Evolutionary conservation across 2,329 filamentous ascomycete species (phyloP).

Genomic region (Diaporthe capsici): DNA sequence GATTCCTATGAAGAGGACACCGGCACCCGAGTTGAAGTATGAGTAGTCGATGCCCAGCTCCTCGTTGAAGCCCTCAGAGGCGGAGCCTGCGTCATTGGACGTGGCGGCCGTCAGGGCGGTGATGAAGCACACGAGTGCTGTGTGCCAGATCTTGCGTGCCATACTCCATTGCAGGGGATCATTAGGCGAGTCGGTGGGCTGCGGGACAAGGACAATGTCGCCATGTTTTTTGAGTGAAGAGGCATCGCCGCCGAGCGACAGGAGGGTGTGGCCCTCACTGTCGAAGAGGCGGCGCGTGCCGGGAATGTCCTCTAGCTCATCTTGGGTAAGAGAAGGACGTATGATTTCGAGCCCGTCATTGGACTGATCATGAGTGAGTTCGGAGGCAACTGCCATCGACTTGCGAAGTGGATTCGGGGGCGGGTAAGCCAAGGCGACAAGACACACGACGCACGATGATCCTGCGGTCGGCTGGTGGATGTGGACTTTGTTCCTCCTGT

Average conservation of each 20-base stretch:
- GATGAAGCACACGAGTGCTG: constrained; percentile 65
- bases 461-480: neutral
- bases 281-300: constrained; percentile 42
- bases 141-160: constrained; percentile 64
- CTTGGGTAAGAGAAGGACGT: constrained; percentile 40
- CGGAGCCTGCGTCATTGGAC: constrained; percentile 68
- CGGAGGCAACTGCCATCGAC: constrained; percentile 41
- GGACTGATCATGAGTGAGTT: constrained; percentile 37
- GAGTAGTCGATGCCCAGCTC: constrained; percentile 64
- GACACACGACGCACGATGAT: constrained; percentile 26
- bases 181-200: constrained; percentile 66
- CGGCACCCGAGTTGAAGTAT: constrained; percentile 63
- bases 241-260: constrained; percentile 38
- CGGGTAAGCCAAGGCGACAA: constrained; percentile 25
- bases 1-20: constrained; percentile 68
- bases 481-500: neutral
- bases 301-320: constrained; percentile 41
- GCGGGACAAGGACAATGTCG: constrained; percentile 66
- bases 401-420: constrained; percentile 30
- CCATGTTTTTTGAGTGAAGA: constrained; percentile 46
- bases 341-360: constrained; percentile 38
- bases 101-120: constrained; percentile 69
- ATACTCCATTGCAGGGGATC: constrained; percentile 67
- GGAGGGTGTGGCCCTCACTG: constrained; percentile 40
- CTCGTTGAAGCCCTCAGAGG: constrained; percentile 63